Evolutionary conservation across 2,329 filamentous ascomycete species (phyloP).

Genomic region (Gremmenia infestans): DNA sequence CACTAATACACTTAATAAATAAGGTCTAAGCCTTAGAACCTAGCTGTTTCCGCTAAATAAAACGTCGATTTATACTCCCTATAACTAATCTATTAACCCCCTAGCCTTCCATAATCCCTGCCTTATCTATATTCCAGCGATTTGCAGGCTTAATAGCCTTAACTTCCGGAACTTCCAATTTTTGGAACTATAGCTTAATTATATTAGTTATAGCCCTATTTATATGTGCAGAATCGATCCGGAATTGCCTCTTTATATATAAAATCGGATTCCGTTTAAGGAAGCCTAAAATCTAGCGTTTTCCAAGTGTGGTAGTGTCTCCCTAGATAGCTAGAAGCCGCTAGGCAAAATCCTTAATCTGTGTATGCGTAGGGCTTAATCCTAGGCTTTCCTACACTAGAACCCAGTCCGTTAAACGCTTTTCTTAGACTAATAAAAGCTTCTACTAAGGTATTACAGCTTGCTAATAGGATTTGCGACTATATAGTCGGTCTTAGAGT

Average conservation of each 20-base stretch:
- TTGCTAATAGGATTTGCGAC: background rate
- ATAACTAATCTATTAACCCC: background rate
- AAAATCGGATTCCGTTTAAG: background rate
- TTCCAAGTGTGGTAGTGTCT: background rate
- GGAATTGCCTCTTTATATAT: background rate
- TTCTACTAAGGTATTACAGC: background rate
- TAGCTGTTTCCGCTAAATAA: background rate
- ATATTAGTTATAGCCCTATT: constrained; percentile 3
- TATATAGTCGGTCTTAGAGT: background rate
- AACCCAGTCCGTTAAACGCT: background rate
- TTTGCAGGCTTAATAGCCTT: background rate
- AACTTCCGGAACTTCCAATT: background rate
- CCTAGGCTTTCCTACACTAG: background rate
- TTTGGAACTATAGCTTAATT: constrained; percentile 2
- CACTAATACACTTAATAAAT: background rate
- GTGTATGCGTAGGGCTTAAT: background rate
- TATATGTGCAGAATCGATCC: background rate
- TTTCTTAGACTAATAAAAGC: background rate
- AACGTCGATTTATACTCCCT: background rate
- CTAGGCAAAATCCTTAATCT: constrained; percentile 1
- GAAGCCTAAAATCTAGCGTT: background rate
- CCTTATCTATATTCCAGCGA: constrained; percentile 5
- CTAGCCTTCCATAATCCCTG: constrained; percentile 4
- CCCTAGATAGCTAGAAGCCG: background rate
- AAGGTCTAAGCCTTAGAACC: no score